Percentiles rank a stretch among this genome's conserved stretches.
These are phyloP conservation scores for Knoxia roxburghii DNA, from an alignment of 257 asterid genomes.

Conservation along the genomic window DNA sequence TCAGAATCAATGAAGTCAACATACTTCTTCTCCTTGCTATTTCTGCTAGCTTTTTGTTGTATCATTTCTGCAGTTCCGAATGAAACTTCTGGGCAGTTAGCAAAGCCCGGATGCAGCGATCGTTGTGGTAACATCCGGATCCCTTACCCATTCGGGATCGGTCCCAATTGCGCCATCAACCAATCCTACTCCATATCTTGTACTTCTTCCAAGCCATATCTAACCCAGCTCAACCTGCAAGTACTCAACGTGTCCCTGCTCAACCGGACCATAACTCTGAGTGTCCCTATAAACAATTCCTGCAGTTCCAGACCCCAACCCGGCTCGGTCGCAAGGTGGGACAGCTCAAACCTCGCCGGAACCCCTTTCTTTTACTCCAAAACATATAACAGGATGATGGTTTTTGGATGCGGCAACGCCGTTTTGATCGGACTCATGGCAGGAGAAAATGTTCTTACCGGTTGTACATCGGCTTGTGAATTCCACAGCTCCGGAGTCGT, in stretches of 20 bases:
- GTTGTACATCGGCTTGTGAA: constrained; percentile 17
- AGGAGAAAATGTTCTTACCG: constrained; percentile 1
- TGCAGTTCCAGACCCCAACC: neutral
- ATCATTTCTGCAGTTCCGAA: neutral
- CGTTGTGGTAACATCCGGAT: neutral
- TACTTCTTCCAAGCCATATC: neutral
- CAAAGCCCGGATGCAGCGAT: neutral
- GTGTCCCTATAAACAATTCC: neutral
- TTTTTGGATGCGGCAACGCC: constrained; percentile 23
- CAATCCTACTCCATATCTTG: constrained; percentile 14
- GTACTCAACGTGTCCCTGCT: constrained; percentile 7
- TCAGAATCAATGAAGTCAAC: neutral
- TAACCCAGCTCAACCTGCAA: constrained; percentile 14
- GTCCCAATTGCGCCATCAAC: neutral
- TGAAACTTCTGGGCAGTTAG: neutral
- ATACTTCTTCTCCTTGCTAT: neutral
- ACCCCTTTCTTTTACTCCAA: constrained; percentile 16
- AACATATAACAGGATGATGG: constrained; percentile 12
- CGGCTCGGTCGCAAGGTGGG: neutral
- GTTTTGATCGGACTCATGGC: neutral
- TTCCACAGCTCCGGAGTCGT: neutral
- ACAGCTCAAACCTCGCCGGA: constrained; percentile 13
- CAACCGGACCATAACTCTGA: constrained; percentile 5
- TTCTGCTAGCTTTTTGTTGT: neutral
- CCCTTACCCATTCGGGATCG: neutral